Base-by-base conservation (phyloP, 2,329 filamentous ascomycete species). In the Calonectria ilicicola region DNA sequence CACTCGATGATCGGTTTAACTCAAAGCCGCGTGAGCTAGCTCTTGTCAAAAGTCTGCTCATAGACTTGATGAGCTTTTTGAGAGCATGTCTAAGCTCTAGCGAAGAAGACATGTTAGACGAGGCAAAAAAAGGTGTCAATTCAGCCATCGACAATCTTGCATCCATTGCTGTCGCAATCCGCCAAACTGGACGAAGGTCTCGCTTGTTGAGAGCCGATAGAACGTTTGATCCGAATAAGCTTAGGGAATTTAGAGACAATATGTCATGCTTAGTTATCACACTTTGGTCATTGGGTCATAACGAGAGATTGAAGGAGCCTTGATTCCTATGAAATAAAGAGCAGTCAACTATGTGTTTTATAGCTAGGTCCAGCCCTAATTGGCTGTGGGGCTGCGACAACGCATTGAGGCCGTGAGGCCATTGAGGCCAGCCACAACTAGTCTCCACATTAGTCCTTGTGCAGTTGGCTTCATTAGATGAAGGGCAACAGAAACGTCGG, bases 61-160 rank as follows among this genome's bases (percentile, higher is more conserved):
- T 53, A 6, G 53, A 29, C 21, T 38, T 70, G 14, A 14, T 32
- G 8, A 40, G 10, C n/a, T 70, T 53, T 26, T 60, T 70, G 5
- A 63, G 47, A 17, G 40, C 53, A 17, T 58, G 38, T 21, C 27
- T 65, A 1, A 32, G n/a, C 23, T 21, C 17, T 3, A 27, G 29
- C 19, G 47, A 65, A 8, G 21, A 5, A 42, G 32, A 4, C 32
- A 12, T 3, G 5, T 9, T 62, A 26, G 58, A 63, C 1, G 35
- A 51, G 15, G 65, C 56, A 17, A 72, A 67, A 17, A 29, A 63
- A n/a, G 64, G 62, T 10, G 63, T 67, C 7, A 67, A 74, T 35
- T 47, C 56, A 14, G 35, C 62, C 10, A 67, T 74, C n/a, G 51
- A 56, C 15, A 70, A 72, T 29, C 63, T 74, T 26, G 66, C 63